Base-by-base conservation (phyloP, 768 basidiomycete genomes). In the Auricularia heimuer region DNA sequence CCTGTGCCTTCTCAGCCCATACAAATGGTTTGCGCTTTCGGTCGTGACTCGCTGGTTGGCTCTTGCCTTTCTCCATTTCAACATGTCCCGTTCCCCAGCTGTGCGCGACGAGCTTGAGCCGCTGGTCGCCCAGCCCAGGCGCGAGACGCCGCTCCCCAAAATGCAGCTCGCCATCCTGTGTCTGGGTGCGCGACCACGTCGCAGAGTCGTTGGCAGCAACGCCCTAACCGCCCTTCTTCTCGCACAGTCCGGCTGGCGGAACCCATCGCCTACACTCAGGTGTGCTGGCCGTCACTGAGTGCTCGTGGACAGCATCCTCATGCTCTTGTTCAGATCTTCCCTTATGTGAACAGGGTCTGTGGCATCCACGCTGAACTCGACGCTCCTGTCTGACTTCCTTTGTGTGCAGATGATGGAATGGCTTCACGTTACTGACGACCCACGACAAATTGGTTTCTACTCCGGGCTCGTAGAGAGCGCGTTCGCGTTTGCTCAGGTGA, bases 401-500 rank as follows among this genome's bases (percentile, higher is more conserved):
- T 34, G 24, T 60, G 56, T 51, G 21, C 79, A 88, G 71, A 85
- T 87, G 74, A 82, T 89, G 68, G 77, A 75, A 37, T 78, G 79
- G 61, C 77, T 88, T 3, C 77, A 82, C 68, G 73, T 87, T 62
- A 84, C 85, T 11, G 75, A 83, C 56, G 81, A 87, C 68, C 80
- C 80, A 4, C 83, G 83, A 6, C 79, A 80, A 69, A 80, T 87
- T n/a, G 88, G 86, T 1, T 84, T 87, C 65, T 88, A 88, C 72
- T 87, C 86, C 67, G 88, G 87, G 11, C 70, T 88, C 47, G 84
- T 87, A 65, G 87, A 89, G 71, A 86, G 85, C 61, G 78, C 77
- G 35, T 88, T 88, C 71, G 85, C 85, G 4, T 66, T 88, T 21
- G 75, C 54, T 8, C 39, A 42, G 39, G 39, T 42, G 39, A 7